These are phyloP conservation scores for Salix exigua DNA, from an alignment of 345 rosid genomes.

Conservation along the genomic window DNA sequence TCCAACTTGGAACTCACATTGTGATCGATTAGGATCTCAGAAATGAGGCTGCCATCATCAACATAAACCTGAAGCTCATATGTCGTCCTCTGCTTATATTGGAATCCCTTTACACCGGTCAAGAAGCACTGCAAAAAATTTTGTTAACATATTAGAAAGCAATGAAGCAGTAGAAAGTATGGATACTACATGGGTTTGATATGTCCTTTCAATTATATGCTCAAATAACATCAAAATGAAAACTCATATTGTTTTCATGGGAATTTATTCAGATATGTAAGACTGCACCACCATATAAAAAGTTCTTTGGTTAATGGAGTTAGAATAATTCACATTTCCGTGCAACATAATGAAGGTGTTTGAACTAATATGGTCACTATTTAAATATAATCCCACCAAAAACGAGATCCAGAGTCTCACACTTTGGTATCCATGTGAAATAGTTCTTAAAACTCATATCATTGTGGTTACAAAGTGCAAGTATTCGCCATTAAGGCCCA, in stretches of 20 bases:
- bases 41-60: conserved; percentile 94
- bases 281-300: neutral
- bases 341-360: neutral
- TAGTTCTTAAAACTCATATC: no score
- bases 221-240: no score
- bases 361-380: no score
- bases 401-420: no score
- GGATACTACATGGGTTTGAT: neutral
- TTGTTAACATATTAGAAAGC: conserved; percentile 8
- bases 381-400: no score
- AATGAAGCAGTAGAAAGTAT: no score
- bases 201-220: neutral
- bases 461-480: no score
- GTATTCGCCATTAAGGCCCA: no score
- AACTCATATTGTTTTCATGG: no score
- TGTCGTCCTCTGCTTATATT: conserved; percentile 48
- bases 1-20: conserved; percentile 44
- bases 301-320: neutral
- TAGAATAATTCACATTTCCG: neutral
- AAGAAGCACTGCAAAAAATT: conserved; percentile 60
- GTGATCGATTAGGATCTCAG: conserved; percentile 75
- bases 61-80: conserved; percentile 74
- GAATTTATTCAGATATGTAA: neutral
- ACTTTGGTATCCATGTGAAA: no score
- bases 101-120: conserved; percentile 86